These are phyloP conservation scores for Penicillium glabrum DNA, from an alignment of 2,329 filamentous ascomycete genomes.

Conservation along the genomic window DNA sequence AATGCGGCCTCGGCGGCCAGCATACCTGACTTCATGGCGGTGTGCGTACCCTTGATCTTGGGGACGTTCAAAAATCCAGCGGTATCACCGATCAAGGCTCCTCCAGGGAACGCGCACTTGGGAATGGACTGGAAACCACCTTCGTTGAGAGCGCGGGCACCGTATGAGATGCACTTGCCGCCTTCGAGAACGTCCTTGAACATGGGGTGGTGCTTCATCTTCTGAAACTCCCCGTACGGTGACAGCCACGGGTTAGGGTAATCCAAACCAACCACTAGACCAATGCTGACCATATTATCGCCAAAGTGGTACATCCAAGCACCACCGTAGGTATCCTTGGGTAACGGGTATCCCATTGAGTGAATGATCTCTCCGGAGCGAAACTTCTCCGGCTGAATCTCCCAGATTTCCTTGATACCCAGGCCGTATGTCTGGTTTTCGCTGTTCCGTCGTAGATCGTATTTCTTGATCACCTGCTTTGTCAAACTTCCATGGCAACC, in stretches of 20 bases:
- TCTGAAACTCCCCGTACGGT: conserved; percentile 95
- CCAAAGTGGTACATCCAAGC: conserved; percentile 99
- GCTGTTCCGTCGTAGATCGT: conserved; percentile 82
- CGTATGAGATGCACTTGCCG: conserved; percentile 96
- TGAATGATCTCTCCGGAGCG: conserved; percentile 81
- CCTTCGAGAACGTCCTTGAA: conserved; percentile 86
- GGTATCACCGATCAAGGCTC: conserved; percentile 91
- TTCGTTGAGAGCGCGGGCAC: conserved; percentile 85
- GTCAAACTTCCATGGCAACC: conserved; percentile 94
- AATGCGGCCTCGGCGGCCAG: conserved; percentile 89
- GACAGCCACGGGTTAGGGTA: conserved; percentile 97
- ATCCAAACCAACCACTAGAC: conserved; percentile 88
- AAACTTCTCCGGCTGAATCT: conserved; percentile 90
- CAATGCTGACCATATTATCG: conserved; percentile 90
- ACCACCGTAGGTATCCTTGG: conserved; percentile 87
- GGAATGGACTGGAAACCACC: conserved; percentile 97
- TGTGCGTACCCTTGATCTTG: conserved; percentile 98
- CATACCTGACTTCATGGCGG: conserved; percentile 97
- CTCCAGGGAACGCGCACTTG: conserved; percentile 93
- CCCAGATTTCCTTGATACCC: conserved; percentile 96
- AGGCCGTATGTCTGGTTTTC: conserved; percentile 94
- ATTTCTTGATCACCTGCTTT: conserved; percentile 94
- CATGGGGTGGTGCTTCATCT: conserved; percentile 95
- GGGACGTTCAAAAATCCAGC: conserved; percentile 96
- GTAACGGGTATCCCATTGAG: conserved; percentile 88